Percentiles rank a stretch among this genome's conserved stretches.
Conservation (phyloP, 805 yeast species). For the Alloascoidea africana region DNA sequence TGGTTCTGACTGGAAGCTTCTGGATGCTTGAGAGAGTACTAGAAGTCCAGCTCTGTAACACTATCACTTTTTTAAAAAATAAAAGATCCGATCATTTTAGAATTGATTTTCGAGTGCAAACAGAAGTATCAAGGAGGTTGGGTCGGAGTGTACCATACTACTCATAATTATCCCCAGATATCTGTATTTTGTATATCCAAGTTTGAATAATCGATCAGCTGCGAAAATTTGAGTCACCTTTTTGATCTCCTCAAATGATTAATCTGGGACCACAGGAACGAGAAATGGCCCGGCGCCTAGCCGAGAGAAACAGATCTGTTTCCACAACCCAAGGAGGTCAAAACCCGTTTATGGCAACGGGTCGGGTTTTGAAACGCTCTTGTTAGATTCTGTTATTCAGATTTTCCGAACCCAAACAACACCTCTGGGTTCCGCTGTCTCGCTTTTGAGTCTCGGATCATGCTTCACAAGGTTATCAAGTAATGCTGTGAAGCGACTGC, state of each 20-base stretch:
- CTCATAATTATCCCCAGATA: too few species aligned
- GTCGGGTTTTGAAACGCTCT: constrained; percentile 2
- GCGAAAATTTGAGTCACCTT: too few species aligned
- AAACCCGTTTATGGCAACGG: background rate
- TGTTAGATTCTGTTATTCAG: background rate
- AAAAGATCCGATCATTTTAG: too few species aligned
- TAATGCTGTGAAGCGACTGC: background rate
- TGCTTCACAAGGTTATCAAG: background rate
- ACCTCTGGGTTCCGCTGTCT: background rate
- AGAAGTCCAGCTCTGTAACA: too few species aligned
- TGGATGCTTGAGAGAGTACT: too few species aligned
- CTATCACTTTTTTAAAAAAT: too few species aligned
- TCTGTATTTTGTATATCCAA: too few species aligned
- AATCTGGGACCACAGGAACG: constrained; percentile 15
- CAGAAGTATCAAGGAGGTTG: too few species aligned
- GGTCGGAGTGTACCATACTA: too few species aligned
- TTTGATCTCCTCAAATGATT: constrained; percentile 10
- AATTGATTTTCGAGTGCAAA: too few species aligned
- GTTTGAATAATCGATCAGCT: too few species aligned
- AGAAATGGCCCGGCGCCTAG: constrained; percentile 5
- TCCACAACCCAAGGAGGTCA: background rate
- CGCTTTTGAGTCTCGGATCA: background rate
- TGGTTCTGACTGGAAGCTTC: too few species aligned
- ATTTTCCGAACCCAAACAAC: background rate
- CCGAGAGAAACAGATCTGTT: background rate